These are phyloP conservation scores for Trypanosoma boissoni DNA, from an alignment of 208 protist species.

Conservation along the genomic window DNA sequence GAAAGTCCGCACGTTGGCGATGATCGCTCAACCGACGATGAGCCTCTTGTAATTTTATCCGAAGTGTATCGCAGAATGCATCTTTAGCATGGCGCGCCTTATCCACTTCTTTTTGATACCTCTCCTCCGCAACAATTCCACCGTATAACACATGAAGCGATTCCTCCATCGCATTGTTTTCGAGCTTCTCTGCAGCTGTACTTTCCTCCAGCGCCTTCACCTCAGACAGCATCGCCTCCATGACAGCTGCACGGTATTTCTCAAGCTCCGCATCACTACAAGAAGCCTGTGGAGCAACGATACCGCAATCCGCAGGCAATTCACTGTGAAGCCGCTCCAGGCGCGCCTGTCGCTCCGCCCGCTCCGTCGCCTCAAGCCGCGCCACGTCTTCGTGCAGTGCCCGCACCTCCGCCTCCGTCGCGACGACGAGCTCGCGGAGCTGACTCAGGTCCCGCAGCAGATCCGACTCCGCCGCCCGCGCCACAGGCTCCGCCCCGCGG, in stretches of 20 bases:
- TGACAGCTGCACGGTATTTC: background rate
- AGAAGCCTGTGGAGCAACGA: too few relatives aligned
- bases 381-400: background rate
- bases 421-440: background rate
- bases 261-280: background rate
- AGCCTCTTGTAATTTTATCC: conserved; percentile 8
- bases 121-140: conserved; percentile 6
- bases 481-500: background rate
- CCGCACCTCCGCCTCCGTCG: background rate
- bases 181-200: background rate
- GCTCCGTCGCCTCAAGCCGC: too few relatives aligned
- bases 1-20: background rate
- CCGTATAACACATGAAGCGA: conserved; percentile 2
- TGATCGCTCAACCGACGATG: conserved; percentile 4
- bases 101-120: background rate
- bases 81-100: background rate
- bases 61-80: conserved; percentile 3
- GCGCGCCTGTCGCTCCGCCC: too few relatives aligned
- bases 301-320: too few relatives aligned
- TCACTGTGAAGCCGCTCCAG: too few relatives aligned
- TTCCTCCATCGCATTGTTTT: conserved; percentile 1
- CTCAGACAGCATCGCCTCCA: background rate
- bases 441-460: background rate
- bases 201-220: conserved; percentile 1
- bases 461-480: background rate